Base-by-base conservation (phyloP, 306 rosid genomes). In the Carpinus fangiana region DNA sequence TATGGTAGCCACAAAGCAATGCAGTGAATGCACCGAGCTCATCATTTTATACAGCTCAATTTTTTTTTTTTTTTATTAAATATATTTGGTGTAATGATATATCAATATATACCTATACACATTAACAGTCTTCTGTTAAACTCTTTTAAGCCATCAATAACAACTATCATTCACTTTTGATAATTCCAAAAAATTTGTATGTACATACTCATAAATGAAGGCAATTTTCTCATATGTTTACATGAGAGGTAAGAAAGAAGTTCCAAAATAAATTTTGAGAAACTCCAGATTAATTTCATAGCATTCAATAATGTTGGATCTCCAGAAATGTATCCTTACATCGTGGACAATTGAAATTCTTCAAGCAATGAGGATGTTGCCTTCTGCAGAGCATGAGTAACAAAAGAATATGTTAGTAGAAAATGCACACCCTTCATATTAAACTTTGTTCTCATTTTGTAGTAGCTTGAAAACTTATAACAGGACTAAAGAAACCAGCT, bases 301-400 rank as follows among this genome's bases (percentile, higher is more conserved):
- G 34, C 34, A 31, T 31, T 31, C 34, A 31, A 31, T 31, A 31
- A 38, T 38, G 4, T 53, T 38, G 74, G 73, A 36, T 46, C 54
- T 62, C 31, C 45, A 52, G 11, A 21, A 71, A 36, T 70, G 48
- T 26, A 47, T 75, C 47, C 96, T 89, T 90, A 94, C 98, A 88
- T 76, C 70, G 84, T 76, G 92, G 93, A 84, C 98, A 94, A 50
- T 45, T 73, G 72, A 85, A 74, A 79, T 73, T 77, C 79, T 84
- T 75, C 70, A 34, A 67, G 87, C 98, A 92, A 21, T 94, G 97
- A 79, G 85, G 88, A 74, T 76, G 64, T 54, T 76, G 86, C 47
- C 45, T 78, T 76, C 97, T 90, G 86, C 67, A 80, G 78, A 50
- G 57, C 82, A 79, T 45, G 55, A 41, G 50, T 66, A 5, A 77